phyloP scores from a whole-genome alignment of 805 yeast genomes.

The Isabelozyma gotoi region DNA sequence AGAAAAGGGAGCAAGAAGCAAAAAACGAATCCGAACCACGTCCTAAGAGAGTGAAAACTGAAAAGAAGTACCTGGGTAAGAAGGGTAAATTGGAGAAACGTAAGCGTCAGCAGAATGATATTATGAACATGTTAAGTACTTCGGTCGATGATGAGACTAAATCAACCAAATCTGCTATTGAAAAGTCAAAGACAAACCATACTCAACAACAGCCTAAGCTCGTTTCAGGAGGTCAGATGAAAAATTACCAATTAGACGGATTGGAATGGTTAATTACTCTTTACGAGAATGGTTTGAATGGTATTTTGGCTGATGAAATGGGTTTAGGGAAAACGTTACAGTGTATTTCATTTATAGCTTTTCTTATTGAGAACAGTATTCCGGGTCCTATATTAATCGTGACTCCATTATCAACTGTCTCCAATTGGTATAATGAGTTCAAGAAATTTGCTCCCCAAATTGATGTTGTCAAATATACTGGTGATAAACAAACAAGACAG shows the following conservation, averaged over 20 bases:
- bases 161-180: slow-evolving; percentile 21
- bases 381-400: slow-evolving; percentile 76
- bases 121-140: slow-evolving; percentile 15
- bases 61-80: slow-evolving; percentile 3
- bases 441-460: slow-evolving; percentile 69
- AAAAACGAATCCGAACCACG: slow-evolving; percentile 15
- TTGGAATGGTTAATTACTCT: slow-evolving; percentile 86
- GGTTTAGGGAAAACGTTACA: slow-evolving; percentile 94
- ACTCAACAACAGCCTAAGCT: slow-evolving; percentile 31
- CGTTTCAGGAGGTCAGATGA: slow-evolving; percentile 54
- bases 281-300: slow-evolving; percentile 92
- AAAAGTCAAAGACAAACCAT: slow-evolving; percentile 20
- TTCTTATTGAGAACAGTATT: slow-evolving; percentile 74
- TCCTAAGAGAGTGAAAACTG: slow-evolving; percentile 16
- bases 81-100: slow-evolving; percentile 9
- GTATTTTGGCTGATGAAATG: slow-evolving; percentile 97
- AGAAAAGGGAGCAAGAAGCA: slow-evolving; percentile 10
- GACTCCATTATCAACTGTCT: slow-evolving; percentile 81
- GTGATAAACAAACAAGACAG: slow-evolving; percentile 57
- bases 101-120: slow-evolving; percentile 8
- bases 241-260: slow-evolving; percentile 86
- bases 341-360: slow-evolving; percentile 75
- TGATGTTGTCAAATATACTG: slow-evolving; percentile 63
- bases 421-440: slow-evolving; percentile 82
- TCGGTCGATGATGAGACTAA: slow-evolving; percentile 15